A percentile compares a stretch with the other conserved stretches of the same genome.
Conservation (phyloP, 805 yeast species). For the Yamadazyma tumulicola region DNA sequence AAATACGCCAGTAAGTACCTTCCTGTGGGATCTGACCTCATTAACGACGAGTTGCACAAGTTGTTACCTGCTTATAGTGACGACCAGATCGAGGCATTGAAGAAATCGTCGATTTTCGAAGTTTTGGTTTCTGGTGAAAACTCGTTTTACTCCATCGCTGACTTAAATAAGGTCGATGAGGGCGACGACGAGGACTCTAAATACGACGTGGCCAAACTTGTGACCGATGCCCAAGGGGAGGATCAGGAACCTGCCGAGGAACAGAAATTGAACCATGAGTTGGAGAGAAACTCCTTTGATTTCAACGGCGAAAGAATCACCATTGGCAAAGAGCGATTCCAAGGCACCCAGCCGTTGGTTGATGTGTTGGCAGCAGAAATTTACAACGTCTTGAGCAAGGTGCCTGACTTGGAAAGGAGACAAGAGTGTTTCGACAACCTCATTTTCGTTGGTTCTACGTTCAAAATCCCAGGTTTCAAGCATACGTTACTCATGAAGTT, state of each 20-base stretch:
- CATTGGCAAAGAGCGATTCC: slow-evolving; percentile 89
- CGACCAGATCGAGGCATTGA: slow-evolving; percentile 69
- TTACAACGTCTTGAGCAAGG: slow-evolving; percentile 47
- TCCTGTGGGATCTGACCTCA: slow-evolving; percentile 59
- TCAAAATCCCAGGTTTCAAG: slow-evolving; percentile 69
- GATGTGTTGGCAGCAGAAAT: slow-evolving; percentile 51
- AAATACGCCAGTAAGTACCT: slow-evolving; percentile 50
- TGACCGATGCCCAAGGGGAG: slow-evolving; percentile 50
- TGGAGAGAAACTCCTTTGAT: slow-evolving; percentile 67
- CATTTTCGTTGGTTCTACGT: slow-evolving; percentile 74
- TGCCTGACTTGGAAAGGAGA: slow-evolving; percentile 67
- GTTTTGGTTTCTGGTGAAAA: slow-evolving; percentile 54
- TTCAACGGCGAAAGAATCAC: slow-evolving; percentile 53
- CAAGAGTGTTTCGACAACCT: slow-evolving; percentile 85
- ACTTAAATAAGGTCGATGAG: slow-evolving; percentile 27
- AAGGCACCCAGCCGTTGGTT: slow-evolving; percentile 66
- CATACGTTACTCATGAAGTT: slow-evolving; percentile 64
- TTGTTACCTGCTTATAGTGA: slow-evolving; percentile 56
- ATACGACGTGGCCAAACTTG: slow-evolving; percentile 85
- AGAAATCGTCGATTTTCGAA: slow-evolving; percentile 73
- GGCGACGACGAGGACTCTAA: slow-evolving; percentile 48
- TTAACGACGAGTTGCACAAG: slow-evolving; percentile 51
- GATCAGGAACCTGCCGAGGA: slow-evolving; percentile 19
- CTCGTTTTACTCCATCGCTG: slow-evolving; percentile 60
- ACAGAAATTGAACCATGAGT: slow-evolving; percentile 56